These are phyloP conservation scores for Papiliotrema terrestris DNA, from an alignment of 1,284 basidiomycete genomes.

Conservation along the genomic window DNA sequence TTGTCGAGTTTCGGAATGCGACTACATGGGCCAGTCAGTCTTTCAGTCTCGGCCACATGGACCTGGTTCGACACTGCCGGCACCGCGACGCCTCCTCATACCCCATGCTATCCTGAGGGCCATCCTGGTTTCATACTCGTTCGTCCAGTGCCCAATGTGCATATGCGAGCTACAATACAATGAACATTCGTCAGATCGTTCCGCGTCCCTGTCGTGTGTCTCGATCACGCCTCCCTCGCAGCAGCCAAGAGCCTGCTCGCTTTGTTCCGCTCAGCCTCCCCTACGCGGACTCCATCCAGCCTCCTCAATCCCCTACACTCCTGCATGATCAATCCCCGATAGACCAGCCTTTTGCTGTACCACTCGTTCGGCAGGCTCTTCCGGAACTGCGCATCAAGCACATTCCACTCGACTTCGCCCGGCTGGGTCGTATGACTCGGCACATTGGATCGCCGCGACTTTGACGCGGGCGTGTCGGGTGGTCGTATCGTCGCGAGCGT, in stretches of 20 bases:
- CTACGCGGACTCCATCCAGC: slow-evolving; percentile 77
- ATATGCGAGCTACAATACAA: no score
- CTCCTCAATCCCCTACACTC: slow-evolving; percentile 63
- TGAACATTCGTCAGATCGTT: background rate
- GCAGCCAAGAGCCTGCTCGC: slow-evolving; percentile 60
- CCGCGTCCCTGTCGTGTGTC: background rate
- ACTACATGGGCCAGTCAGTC: no score
- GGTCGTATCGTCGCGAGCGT: slow-evolving; percentile 7
- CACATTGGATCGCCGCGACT: background rate
- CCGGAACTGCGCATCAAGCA: slow-evolving; percentile 78
- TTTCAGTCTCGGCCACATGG: no score
- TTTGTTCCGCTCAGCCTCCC: slow-evolving; percentile 75
- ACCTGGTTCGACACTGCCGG: no score
- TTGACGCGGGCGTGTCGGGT: slow-evolving; percentile 6
- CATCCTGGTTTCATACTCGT: no score
- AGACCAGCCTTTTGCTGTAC: slow-evolving; percentile 78
- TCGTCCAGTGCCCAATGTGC: no score
- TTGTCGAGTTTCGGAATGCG: no score
- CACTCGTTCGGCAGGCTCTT: slow-evolving; percentile 79
- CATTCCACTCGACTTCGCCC: slow-evolving; percentile 51
- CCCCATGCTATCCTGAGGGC: no score
- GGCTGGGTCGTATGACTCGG: background rate
- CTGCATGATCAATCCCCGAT: slow-evolving; percentile 79
- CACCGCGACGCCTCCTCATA: no score
- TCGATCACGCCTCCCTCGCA: background rate